Evolutionary conservation across 176 grass and related monocot species (phyloP), one percentile per base, ranked within the genome.

Genomic region (Raddia guianensis): DNA sequence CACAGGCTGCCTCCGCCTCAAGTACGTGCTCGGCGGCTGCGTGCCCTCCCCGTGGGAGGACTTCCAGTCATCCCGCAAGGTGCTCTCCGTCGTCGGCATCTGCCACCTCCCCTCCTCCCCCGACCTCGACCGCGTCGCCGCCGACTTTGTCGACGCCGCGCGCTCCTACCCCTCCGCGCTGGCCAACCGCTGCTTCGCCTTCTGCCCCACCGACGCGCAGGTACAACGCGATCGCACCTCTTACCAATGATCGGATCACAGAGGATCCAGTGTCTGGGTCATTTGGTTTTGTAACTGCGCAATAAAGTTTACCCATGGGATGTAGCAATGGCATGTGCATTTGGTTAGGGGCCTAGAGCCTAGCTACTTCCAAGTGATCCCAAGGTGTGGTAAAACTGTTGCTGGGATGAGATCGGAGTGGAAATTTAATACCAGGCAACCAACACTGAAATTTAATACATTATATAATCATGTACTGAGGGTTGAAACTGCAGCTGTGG

Each of bases 61-160:
- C 79, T 99, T 99, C 86, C 96, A 99, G 84, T 94, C 96, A 71
- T 88, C 80, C 45, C 96, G 96, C 81, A 99, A 99, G 88, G 92
- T 99, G 56, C 92, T 99, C 72, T 92, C 92, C 33, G 92, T 99
- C 68, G 33, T 99, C 57, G 96, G 88, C 60, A 88, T 99, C 86
- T 95, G 88, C 72, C 92, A 99, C 72, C 87, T 91, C 51, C 96
- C 96, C 4, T 79, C 86, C 68, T 93, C 92, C 14, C 83, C 90
- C 49, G 86, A 93, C 72, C 88, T 98, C 62, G 84, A 91, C 81
- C 68, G 72, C 37, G 88, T 99, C 6, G 79, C 88, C 14, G 79
- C 86, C 0, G 92, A 99, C 56, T 99, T 99, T 60, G 20, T 92
- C 18, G 63, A 83, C 62, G 82, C 90, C 0, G 88, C 81, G 27